Evolutionary conservation across 1,284 basidiomycete genomes (phyloP).

Genomic region (Mrakiaceae sp.): DNA sequence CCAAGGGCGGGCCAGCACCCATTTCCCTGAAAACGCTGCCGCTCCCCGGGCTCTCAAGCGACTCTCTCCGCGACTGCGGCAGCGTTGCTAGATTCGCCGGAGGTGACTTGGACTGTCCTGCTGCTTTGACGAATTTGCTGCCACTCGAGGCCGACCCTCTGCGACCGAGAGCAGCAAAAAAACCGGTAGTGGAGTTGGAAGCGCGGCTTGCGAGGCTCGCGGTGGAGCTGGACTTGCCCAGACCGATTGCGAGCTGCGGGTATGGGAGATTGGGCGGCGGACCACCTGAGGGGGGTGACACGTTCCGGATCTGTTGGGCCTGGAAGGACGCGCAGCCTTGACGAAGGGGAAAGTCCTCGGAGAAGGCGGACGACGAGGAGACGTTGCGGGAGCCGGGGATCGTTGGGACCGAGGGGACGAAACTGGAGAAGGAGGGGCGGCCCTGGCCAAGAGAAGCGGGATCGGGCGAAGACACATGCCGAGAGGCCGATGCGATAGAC

Average conservation of each 20-base stretch:
- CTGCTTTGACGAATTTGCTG: neutral
- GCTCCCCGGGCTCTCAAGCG: neutral
- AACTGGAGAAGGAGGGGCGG: neutral
- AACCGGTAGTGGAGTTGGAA: neutral
- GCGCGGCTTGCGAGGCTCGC: neutral
- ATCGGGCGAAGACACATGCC: slow-evolving; percentile 5
- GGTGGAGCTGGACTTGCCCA: slow-evolving; percentile 12
- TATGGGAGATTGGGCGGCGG: slow-evolving; percentile 62
- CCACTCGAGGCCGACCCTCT: slow-evolving; percentile 1
- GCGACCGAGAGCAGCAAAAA: slow-evolving; percentile 12
- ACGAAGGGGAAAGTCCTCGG: slow-evolving; percentile 62
- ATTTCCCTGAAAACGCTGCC: neutral
- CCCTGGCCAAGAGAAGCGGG: neutral
- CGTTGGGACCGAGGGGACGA: neutral
- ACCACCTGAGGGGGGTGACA: slow-evolving; percentile 36
- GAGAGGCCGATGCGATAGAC: slow-evolving; percentile 6
- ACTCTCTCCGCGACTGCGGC: neutral
- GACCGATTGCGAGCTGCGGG: slow-evolving; percentile 42
- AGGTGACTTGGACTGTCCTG: neutral
- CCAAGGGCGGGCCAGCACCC: neutral
- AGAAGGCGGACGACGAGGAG: slow-evolving; percentile 40
- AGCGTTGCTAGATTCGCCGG: neutral
- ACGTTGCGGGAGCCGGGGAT: slow-evolving; percentile 26
- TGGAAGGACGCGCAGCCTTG: slow-evolving; percentile 49
- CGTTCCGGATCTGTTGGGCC: slow-evolving; percentile 35